Conservation (phyloP, 768 basidiomycete genomes). For the Serendipita sp. region DNA sequence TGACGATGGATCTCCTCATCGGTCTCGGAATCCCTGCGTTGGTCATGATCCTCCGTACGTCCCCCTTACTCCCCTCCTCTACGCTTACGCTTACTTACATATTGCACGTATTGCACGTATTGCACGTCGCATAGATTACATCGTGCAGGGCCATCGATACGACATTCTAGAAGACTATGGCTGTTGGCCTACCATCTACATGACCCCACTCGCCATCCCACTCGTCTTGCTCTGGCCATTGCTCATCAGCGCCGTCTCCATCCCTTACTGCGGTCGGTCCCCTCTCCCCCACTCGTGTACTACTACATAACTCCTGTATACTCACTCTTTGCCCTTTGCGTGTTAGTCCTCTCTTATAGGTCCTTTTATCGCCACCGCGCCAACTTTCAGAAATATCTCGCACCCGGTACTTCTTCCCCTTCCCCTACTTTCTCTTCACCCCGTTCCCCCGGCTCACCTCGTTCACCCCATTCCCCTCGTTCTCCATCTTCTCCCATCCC, state of each 20-base stretch:
- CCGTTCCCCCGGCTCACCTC: not conserved
- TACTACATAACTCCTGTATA: not conserved
- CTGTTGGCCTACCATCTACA: slow-evolving; percentile 27
- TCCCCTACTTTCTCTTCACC: not conserved
- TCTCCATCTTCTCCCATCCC: slow-evolving; percentile 20
- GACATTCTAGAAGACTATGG: slow-evolving; percentile 28
- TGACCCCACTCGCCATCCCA: slow-evolving; percentile 25
- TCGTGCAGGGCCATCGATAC: slow-evolving; percentile 30
- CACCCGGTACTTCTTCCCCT: not conserved
- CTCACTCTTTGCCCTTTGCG: not conserved
- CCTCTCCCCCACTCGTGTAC: slow-evolving; percentile 6
- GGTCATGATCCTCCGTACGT: slow-evolving; percentile 30
- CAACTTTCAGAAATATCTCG: slow-evolving; percentile 12
- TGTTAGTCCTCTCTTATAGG: slow-evolving; percentile 13
- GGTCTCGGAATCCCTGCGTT: slow-evolving; percentile 33
- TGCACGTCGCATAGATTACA: slow-evolving; percentile 13
- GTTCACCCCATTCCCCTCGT: too few species aligned
- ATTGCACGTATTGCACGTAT: not conserved
- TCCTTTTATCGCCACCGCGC: slow-evolving; percentile 9
- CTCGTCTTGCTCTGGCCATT: slow-evolving; percentile 34
- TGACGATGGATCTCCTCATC: slow-evolving; percentile 29
- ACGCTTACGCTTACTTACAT: not conserved
- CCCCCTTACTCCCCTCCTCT: not conserved
- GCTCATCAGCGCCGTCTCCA: slow-evolving; percentile 25
- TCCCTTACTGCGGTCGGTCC: slow-evolving; percentile 29